phyloP scores from a whole-genome alignment of 495 filamentous ascomycete species.

The Penicillium paxilli region DNA sequence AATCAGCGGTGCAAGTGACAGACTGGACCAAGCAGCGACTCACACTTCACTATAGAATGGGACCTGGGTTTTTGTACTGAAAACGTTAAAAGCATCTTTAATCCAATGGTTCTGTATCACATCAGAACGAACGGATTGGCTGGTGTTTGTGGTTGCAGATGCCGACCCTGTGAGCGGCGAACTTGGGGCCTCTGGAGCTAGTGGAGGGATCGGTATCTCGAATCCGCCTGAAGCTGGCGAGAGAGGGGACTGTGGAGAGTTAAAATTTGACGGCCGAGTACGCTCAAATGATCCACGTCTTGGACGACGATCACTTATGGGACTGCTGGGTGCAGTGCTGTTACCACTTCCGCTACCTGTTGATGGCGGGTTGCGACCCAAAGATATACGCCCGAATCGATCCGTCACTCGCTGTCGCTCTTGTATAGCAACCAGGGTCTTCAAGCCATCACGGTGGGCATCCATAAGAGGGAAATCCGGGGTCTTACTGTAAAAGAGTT shows the following conservation, averaged over 20 bases:
- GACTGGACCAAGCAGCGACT: constrained; percentile 6
- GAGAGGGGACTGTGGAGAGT: constrained; percentile 31
- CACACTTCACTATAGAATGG: constrained; percentile 40
- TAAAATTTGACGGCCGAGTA: constrained; percentile 27
- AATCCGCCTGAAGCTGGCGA: constrained; percentile 35
- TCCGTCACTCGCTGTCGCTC: constrained; percentile 32
- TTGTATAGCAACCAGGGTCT: constrained; percentile 37
- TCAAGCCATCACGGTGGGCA: constrained; percentile 35
- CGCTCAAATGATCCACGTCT: constrained; percentile 44
- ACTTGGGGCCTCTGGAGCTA: constrained; percentile 39
- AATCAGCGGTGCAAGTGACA: background rate
- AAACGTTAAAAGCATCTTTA: constrained; percentile 44
- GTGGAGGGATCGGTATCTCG: constrained; percentile 35
- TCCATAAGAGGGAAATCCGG: constrained; percentile 30
- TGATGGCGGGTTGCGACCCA: constrained; percentile 30
- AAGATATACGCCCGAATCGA: constrained; percentile 36
- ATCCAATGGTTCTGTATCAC: constrained; percentile 52
- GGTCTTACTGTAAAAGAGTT: background rate
- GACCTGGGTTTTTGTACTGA: constrained; percentile 40
- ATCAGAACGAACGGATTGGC: constrained; percentile 33
- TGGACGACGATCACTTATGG: constrained; percentile 30
- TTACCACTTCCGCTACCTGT: constrained; percentile 19
- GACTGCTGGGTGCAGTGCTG: constrained; percentile 25
- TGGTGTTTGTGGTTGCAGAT: constrained; percentile 26
- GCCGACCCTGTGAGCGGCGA: constrained; percentile 43